Conservation (phyloP, 2,329 filamentous ascomycete species). For the Paecilomyces sp. region DNA sequence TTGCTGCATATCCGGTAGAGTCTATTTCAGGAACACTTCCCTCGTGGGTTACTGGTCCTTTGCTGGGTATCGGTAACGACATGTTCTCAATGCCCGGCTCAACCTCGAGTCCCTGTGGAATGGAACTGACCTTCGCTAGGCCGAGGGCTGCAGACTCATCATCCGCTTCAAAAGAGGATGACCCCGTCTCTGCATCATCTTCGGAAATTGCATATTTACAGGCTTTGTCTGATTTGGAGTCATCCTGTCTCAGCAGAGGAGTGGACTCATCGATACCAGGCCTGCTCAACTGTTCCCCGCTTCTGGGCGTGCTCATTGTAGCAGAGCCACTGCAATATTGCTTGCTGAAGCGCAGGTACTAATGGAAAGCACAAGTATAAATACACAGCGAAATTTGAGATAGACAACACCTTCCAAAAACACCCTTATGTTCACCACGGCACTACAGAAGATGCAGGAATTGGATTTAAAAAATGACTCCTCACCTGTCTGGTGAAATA, state of each 20-base stretch:
- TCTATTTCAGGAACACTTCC: constrained; percentile 3
- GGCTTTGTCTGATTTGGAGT: not conserved
- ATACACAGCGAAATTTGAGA: not conserved
- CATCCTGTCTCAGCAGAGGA: constrained; percentile 9
- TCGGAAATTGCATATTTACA: not conserved
- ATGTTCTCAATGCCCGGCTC: constrained; percentile 18
- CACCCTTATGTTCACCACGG: not conserved
- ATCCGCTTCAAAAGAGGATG: not conserved
- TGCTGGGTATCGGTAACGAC: constrained; percentile 4
- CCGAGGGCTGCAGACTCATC: constrained; percentile 4
- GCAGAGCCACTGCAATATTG: not conserved
- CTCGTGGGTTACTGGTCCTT: not conserved
- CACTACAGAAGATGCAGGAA: not conserved
- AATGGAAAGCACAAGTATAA: not conserved
- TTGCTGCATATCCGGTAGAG: constrained; percentile 17
- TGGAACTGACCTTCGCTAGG: constrained; percentile 18
- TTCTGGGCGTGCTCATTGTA: not conserved
- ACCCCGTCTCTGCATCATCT: not conserved
- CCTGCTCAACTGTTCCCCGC: not conserved
- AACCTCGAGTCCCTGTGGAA: constrained; percentile 18
- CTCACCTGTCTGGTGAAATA: not conserved
- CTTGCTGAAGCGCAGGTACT: not conserved
- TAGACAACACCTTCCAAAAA: not conserved
- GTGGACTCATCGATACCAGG: constrained; percentile 9
- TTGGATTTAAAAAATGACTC: not conserved